phyloP scores from a whole-genome alignment of 2,329 filamentous ascomycete species.

The Diaporthe citriasiana region DNA sequence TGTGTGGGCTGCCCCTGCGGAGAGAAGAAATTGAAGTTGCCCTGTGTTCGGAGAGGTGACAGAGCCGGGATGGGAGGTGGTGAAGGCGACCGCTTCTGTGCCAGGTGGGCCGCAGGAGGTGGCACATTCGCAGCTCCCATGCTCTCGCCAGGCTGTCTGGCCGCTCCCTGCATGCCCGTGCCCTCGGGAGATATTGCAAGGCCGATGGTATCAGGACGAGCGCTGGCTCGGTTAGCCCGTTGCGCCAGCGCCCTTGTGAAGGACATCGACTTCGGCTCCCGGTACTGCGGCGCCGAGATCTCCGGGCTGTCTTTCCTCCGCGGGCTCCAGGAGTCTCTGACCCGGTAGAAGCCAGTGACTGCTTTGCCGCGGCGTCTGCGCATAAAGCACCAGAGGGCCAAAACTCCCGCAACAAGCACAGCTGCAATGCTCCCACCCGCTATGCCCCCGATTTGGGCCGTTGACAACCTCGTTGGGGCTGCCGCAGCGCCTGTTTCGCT shows the following conservation, averaged over 20 bases:
- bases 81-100: not conserved
- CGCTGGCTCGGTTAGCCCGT: slow-evolving; percentile 47
- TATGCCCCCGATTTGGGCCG: slow-evolving; percentile 70
- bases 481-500: slow-evolving; percentile 11
- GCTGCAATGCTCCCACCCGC: slow-evolving; percentile 67
- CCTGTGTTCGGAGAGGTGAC: slow-evolving; percentile 31
- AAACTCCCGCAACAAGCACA: slow-evolving; percentile 61
- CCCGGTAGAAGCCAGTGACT: slow-evolving; percentile 52
- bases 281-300: slow-evolving; percentile 59
- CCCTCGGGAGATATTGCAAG: slow-evolving; percentile 58
- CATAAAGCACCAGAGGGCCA: slow-evolving; percentile 45
- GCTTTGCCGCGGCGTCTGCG: slow-evolving; percentile 22
- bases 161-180: slow-evolving; percentile 16
- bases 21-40: slow-evolving; percentile 39
- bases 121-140: slow-evolving; percentile 22
- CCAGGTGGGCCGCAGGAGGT: not conserved
- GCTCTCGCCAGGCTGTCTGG: slow-evolving; percentile 40
- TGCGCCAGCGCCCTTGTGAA: slow-evolving; percentile 44
- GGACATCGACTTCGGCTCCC: slow-evolving; percentile 46
- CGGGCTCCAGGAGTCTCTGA: slow-evolving; percentile 54
- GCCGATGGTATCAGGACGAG: slow-evolving; percentile 58
- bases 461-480: slow-evolving; percentile 47
- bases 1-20: slow-evolving; percentile 38
- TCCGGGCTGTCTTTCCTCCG: slow-evolving; percentile 51
- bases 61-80: slow-evolving; percentile 35